Conservation (phyloP, 2,329 filamentous ascomycete species). For the Hymenoscyphus fraxineus region DNA sequence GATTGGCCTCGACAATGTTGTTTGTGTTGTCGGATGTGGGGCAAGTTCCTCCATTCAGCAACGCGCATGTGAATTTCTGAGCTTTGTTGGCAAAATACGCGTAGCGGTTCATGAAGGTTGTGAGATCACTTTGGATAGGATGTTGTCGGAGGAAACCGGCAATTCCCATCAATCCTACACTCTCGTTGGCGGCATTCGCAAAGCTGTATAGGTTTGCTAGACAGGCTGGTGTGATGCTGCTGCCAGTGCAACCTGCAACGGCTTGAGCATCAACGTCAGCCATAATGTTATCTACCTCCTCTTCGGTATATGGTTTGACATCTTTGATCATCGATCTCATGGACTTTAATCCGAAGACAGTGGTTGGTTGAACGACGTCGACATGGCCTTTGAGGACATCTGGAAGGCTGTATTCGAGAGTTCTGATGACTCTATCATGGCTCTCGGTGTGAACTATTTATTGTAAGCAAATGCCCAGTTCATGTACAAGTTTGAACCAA, state of each 20-base stretch:
- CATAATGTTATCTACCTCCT: slow-evolving; percentile 11
- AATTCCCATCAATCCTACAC: slow-evolving; percentile 27
- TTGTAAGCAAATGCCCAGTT: slow-evolving; percentile 8
- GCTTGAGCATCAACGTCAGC: slow-evolving; percentile 15
- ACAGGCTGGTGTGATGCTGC: slow-evolving; percentile 30
- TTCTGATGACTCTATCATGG: slow-evolving; percentile 24
- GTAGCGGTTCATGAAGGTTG: slow-evolving; percentile 29
- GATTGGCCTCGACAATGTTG: slow-evolving; percentile 47
- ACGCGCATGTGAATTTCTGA: slow-evolving; percentile 35
- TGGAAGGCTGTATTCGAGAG: slow-evolving; percentile 41
- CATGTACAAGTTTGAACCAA: slow-evolving; percentile 41
- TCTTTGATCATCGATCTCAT: slow-evolving; percentile 29
- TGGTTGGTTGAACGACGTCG: slow-evolving; percentile 58
- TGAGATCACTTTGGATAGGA: slow-evolving; percentile 28
- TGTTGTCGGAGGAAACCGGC: slow-evolving; percentile 32
- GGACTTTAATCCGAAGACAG: slow-evolving; percentile 46
- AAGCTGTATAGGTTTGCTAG: slow-evolving; percentile 33
- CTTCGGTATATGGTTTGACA: slow-evolving; percentile 7
- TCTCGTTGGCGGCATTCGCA: slow-evolving; percentile 19
- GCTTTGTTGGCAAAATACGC: slow-evolving; percentile 25
- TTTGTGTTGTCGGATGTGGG: slow-evolving; percentile 20
- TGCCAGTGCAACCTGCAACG: slow-evolving; percentile 29
- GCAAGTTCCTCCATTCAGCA: slow-evolving; percentile 34
- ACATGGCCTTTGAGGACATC: slow-evolving; percentile 53
- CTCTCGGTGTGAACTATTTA: slow-evolving; percentile 20